phyloP scores from a whole-genome alignment of 495 filamentous ascomycete species.

The Penicillium maclennaniae region DNA sequence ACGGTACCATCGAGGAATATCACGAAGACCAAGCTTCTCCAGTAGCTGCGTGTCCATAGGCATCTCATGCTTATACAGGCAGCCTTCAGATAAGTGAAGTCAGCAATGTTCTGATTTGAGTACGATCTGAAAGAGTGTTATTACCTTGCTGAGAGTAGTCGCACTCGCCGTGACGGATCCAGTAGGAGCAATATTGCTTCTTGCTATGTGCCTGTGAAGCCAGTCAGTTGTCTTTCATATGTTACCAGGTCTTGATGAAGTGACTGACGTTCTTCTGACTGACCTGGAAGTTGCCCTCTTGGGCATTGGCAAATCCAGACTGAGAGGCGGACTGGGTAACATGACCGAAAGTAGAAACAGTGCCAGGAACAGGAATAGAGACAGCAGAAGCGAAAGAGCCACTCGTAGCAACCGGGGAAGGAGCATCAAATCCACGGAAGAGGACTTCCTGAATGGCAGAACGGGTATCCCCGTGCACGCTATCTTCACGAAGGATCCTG shows the following conservation, averaged over 20 bases:
- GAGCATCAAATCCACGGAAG: background rate
- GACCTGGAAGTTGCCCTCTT: background rate
- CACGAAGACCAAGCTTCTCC: slow-evolving; percentile 55
- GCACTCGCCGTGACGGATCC: slow-evolving; percentile 79
- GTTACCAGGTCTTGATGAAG: background rate
- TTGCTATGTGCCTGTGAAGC: slow-evolving; percentile 16
- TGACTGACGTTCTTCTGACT: background rate
- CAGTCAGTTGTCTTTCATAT: background rate
- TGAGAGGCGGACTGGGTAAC: background rate
- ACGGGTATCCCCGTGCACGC: slow-evolving; percentile 10
- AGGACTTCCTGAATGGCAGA: slow-evolving; percentile 17
- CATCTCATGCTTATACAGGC: slow-evolving; percentile 85
- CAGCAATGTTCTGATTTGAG: background rate
- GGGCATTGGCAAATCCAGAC: background rate
- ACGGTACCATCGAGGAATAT: slow-evolving; percentile 55
- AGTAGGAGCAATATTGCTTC: slow-evolving; percentile 84
- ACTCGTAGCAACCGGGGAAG: background rate
- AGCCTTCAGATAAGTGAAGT: slow-evolving; percentile 42
- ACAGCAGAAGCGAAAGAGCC: background rate
- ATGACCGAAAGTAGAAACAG: background rate
- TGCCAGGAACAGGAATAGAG: background rate
- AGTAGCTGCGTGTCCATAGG: slow-evolving; percentile 59
- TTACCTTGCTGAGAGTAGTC: slow-evolving; percentile 73
- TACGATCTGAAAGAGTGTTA: background rate
- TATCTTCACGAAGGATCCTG: slow-evolving; percentile 21